These are phyloP conservation scores for Leccinum rimulosum DNA, from an alignment of 768 basidiomycete species.

Conservation along the genomic window DNA sequence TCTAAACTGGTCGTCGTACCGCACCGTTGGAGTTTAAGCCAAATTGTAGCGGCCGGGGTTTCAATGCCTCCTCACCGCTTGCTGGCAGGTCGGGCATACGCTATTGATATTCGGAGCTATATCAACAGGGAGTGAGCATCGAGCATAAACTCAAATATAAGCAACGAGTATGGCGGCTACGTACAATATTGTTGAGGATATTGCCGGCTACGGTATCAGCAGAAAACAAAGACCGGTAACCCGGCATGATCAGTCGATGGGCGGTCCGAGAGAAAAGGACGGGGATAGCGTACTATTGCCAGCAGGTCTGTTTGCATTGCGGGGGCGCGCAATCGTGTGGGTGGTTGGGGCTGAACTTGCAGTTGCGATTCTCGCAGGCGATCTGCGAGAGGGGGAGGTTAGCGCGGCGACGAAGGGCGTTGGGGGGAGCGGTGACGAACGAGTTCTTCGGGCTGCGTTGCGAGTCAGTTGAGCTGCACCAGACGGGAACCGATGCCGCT, in stretches of 20 bases:
- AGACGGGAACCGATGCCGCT: slow-evolving; percentile 8
- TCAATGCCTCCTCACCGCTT: slow-evolving; percentile 25
- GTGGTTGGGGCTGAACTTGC: slow-evolving; percentile 57
- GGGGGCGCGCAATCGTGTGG: slow-evolving; percentile 42
- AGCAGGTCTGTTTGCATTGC: slow-evolving; percentile 42
- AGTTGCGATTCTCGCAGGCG: slow-evolving; percentile 42
- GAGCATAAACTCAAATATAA: background rate
- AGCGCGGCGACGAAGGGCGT: slow-evolving; percentile 3
- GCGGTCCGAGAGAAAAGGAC: background rate
- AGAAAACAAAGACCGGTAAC: slow-evolving; percentile 1
- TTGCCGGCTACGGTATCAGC: slow-evolving; percentile 32
- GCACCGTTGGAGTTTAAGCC: background rate
- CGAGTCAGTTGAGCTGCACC: slow-evolving; percentile 7
- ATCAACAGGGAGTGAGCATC: background rate
- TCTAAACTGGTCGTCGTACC: slow-evolving; percentile 9
- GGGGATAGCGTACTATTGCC: slow-evolving; percentile 43
- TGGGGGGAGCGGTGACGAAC: slow-evolving; percentile 15
- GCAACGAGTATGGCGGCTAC: slow-evolving; percentile 5
- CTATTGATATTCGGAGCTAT: slow-evolving; percentile 43
- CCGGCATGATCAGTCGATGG: background rate
- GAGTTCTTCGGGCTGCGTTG: slow-evolving; percentile 38
- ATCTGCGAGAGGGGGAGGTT: slow-evolving; percentile 36
- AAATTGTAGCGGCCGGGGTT: slow-evolving; percentile 1
- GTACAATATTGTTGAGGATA: slow-evolving; percentile 48
- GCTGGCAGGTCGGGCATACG: slow-evolving; percentile 41